Evolutionary conservation across 2,329 filamentous ascomycete species (phyloP), one percentile per base, ranked within the genome.

Genomic region (Fusarium duplospermum): DNA sequence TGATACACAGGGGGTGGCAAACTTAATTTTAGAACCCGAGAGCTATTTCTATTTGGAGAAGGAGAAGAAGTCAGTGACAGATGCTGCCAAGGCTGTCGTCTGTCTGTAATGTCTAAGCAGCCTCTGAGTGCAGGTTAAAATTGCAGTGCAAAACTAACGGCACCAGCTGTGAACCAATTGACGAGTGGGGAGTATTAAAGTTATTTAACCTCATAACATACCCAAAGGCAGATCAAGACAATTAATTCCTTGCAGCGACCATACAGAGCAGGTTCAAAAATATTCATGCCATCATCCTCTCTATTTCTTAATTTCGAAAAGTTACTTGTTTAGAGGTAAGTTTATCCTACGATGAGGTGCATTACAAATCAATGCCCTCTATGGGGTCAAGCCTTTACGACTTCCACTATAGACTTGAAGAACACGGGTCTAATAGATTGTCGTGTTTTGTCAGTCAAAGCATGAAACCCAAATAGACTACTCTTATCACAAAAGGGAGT

Each of bases 1-100:
- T 62, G 59, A 62, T 62, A 62, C 59, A 62, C 40, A 36, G 24
- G 59, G 59, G 42, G 29, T 36, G 33, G 40, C 16, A 60, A 47
- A 45, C 38, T 20, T 22, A 62, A 62, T 62, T 50, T 50, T 62
- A 10, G 59, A 62, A 52, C 20, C 29, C 29, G 59, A 35, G 40
- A 10, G 20, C 29, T 18, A 20, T 45, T 42, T 20, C 29, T n/a
- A 20, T 33, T 47, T 47, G 22, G 20, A 24, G 20, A 40, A n/a
- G 8, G 18, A n/a, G 36, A 40, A 40, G 38, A 47, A 14, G 16
- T 13, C 13, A 24, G 42, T 47, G 42, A 47, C 22, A 24, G 42
- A 47, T 47, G 4, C 42, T 47, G 20, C 4, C 20, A 45, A 24
- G 22, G 40, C 6, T 45, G 6, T 11, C n/a, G 18, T 40, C 40